Percentiles rank a stretch among this genome's conserved stretches.
Evolutionary conservation across 768 basidiomycete genomes (phyloP).

Genomic region (Termitomyces heimii): DNA sequence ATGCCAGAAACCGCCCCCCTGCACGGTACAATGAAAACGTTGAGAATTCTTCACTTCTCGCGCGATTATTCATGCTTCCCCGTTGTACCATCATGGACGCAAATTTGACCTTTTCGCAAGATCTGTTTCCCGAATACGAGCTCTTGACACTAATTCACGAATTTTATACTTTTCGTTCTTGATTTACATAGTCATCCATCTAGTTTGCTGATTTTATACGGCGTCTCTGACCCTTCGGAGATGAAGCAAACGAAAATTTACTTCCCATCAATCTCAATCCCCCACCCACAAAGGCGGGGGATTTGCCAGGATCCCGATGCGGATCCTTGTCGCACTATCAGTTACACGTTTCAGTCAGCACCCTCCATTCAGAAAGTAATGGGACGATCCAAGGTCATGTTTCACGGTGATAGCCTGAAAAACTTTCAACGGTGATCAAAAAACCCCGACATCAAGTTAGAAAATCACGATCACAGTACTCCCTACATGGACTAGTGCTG

Average conservation of each 20-base stretch:
- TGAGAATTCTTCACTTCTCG: neutral
- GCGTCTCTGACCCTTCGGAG: neutral
- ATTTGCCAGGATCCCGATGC: neutral
- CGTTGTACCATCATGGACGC: neutral
- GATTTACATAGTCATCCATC: neutral
- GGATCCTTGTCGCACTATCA: neutral
- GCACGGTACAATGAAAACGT: neutral
- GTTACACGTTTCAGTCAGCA: neutral
- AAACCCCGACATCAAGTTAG: neutral
- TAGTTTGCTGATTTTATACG: neutral
- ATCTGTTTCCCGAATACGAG: too few relatives aligned
- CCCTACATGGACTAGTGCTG: too few relatives aligned
- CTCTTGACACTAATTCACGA: too few relatives aligned
- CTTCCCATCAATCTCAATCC: neutral
- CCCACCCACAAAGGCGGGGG: neutral
- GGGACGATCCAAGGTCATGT: neutral
- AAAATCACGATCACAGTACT: neutral
- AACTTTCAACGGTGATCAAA: neutral
- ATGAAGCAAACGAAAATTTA: neutral
- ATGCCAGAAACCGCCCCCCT: neutral
- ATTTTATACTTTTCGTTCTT: neutral
- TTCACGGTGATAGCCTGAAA: neutral
- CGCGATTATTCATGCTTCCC: neutral
- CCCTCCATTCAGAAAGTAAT: neutral
- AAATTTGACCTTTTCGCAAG: too few relatives aligned